phyloP scores from a whole-genome alignment of 306 rosid species.

The Casuarina equisetifolia region DNA sequence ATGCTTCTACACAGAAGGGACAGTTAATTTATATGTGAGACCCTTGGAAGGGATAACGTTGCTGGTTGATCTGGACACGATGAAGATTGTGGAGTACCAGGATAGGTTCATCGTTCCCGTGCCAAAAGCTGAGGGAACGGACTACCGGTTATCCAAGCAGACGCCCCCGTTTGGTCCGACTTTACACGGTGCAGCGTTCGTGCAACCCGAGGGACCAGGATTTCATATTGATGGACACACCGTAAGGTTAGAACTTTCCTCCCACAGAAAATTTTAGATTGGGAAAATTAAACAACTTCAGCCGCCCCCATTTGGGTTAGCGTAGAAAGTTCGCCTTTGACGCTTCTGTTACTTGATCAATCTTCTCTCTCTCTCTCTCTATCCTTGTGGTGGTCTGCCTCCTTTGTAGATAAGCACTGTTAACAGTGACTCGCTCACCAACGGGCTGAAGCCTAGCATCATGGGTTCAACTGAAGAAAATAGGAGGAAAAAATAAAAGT shows the following conservation, averaged over 20 bases:
- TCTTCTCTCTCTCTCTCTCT: background rate
- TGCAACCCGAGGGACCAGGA: constrained; percentile 33
- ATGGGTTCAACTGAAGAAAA: too few species aligned
- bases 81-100: constrained; percentile 30
- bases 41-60: constrained; percentile 40
- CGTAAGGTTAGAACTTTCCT: constrained; percentile 23
- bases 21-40: constrained; percentile 35
- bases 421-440: too few species aligned
- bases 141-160: constrained; percentile 28
- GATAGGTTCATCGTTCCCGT: constrained; percentile 32
- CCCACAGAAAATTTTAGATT: background rate
- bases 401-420: too few species aligned
- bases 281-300: background rate
- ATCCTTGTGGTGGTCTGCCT: too few species aligned
- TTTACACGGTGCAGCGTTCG: constrained; percentile 15
- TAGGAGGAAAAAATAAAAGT: too few species aligned
- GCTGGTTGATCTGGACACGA: constrained; percentile 38
- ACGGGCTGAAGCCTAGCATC: too few species aligned
- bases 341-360: background rate
- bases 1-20: constrained; percentile 30
- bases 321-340: background rate
- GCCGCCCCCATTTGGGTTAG: background rate
- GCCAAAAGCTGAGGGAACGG: constrained; percentile 38
- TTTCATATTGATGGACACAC: constrained; percentile 32
- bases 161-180: constrained; percentile 33